Conservation (phyloP, 2,329 filamentous ascomycete genomes). For the Coleophoma cylindrospora region DNA sequence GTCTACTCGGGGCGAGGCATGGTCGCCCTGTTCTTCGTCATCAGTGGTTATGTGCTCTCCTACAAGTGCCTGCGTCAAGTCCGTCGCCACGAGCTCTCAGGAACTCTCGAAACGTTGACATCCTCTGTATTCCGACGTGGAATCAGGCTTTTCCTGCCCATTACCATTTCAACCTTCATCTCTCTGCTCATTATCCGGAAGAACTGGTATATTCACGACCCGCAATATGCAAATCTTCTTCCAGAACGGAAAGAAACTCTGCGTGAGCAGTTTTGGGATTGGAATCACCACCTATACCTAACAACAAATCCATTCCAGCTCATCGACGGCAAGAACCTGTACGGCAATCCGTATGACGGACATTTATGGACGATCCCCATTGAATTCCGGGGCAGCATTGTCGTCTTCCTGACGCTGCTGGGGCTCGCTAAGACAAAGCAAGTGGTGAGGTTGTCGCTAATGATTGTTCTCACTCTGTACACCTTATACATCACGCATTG, state of each 20-base stretch:
- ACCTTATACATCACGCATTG: constrained; percentile 1
- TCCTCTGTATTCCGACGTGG: constrained; percentile 38
- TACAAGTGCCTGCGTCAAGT: constrained; percentile 32
- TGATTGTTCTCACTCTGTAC: constrained; percentile 1
- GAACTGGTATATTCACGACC: neutral
- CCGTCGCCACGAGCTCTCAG: constrained; percentile 26
- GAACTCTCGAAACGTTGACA: constrained; percentile 29
- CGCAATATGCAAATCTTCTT: neutral
- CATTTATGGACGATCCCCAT: constrained; percentile 13
- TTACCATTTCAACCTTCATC: constrained; percentile 32
- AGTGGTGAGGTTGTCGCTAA: neutral
- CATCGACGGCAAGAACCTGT: constrained; percentile 1
- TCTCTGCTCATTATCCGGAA: neutral
- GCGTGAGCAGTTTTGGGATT: neutral
- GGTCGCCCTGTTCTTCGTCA: constrained; percentile 42
- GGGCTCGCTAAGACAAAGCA: neutral
- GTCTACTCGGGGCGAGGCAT: constrained; percentile 36
- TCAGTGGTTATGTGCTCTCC: constrained; percentile 39
- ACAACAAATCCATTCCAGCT: constrained; percentile 2
- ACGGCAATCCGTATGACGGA: constrained; percentile 3
- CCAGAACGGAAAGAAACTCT: neutral
- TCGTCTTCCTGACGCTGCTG: constrained; percentile 2
- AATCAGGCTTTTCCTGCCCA: constrained; percentile 36
- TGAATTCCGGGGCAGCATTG: constrained; percentile 7
- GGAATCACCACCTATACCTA: neutral